These are phyloP conservation scores for Cyclostephanos invisitatus DNA, from an alignment of 108 stramenopile genomes.

Conservation along the genomic window DNA sequence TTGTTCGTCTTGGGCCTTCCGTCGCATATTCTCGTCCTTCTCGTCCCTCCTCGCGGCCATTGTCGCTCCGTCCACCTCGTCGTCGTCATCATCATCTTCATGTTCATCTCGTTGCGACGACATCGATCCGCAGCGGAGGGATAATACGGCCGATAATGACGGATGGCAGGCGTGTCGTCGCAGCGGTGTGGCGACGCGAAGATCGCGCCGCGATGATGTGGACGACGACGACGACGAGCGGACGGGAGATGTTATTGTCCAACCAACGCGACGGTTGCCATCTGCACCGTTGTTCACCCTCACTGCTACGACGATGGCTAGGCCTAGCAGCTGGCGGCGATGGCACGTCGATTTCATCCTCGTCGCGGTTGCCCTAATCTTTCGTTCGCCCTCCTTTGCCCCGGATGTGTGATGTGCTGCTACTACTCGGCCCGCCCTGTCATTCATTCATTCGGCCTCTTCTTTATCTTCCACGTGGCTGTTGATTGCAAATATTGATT, in stretches of 20 bases:
- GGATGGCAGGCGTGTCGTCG: background rate
- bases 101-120: constrained; percentile 5
- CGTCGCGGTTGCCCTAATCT: too few species aligned
- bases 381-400: too few species aligned
- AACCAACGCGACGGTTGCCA: background rate
- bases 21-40: constrained; percentile 16
- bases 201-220: background rate
- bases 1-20: constrained; percentile 18
- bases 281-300: background rate
- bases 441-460: too few species aligned
- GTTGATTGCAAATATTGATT: too few species aligned
- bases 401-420: too few species aligned
- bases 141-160: background rate
- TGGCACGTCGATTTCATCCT: background rate
- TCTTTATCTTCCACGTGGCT: too few species aligned
- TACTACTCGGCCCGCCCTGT: too few species aligned
- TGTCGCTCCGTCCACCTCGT: constrained; percentile 17
- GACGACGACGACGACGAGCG: background rate
- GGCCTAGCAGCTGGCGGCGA: background rate
- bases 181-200: background rate
- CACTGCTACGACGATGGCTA: constrained; percentile 3
- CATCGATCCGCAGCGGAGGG: constrained; percentile 17
- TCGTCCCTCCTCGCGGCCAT: constrained; percentile 14
- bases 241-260: background rate
- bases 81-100: constrained; percentile 3